phyloP scores from a whole-genome alignment of 1,284 basidiomycete species.

The Ustilago trichophora region DNA sequence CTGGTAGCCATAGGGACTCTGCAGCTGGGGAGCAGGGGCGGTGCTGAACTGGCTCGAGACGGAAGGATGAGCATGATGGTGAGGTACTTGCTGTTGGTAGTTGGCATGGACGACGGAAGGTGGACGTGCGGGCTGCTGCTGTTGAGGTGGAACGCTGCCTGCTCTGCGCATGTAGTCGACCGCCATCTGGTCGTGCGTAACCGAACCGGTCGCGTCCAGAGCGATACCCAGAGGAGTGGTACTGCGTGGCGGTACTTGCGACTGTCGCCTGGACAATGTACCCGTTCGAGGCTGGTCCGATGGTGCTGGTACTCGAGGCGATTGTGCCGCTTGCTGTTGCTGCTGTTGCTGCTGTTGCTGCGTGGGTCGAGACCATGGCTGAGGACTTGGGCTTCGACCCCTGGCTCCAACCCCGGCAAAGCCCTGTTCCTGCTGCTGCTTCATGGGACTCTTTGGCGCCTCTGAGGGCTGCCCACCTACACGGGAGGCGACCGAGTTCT shows the following conservation, averaged over 20 bases:
- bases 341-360: conserved; percentile 28
- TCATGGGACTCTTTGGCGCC: conserved; percentile 26
- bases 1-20: conserved; percentile 34
- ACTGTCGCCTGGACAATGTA: conserved; percentile 36
- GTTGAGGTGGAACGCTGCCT: conserved; percentile 74
- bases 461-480: conserved; percentile 16
- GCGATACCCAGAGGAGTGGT: conserved; percentile 75
- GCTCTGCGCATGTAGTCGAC: conserved; percentile 68
- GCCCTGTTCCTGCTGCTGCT: conserved; percentile 40
- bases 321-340: conserved; percentile 22
- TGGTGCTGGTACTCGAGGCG: conserved; percentile 17
- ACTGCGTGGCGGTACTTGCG: conserved; percentile 51
- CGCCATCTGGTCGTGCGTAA: conserved; percentile 82
- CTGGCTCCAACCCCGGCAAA: conserved; percentile 61
- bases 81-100: conserved; percentile 26
- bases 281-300: conserved; percentile 34
- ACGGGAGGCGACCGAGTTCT: conserved; percentile 56
- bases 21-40: conserved; percentile 18
- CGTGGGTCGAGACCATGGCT: conserved; percentile 45
- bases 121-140: conserved; percentile 39
- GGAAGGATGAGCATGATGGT: conserved; percentile 51
- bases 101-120: conserved; percentile 40
- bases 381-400: conserved; percentile 60
- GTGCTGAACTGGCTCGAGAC: conserved; percentile 53
- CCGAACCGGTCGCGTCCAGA: conserved; percentile 79